These are phyloP conservation scores for Xanthoparmelia taractica DNA, from an alignment of 495 filamentous ascomycete genomes.

Conservation along the genomic window DNA sequence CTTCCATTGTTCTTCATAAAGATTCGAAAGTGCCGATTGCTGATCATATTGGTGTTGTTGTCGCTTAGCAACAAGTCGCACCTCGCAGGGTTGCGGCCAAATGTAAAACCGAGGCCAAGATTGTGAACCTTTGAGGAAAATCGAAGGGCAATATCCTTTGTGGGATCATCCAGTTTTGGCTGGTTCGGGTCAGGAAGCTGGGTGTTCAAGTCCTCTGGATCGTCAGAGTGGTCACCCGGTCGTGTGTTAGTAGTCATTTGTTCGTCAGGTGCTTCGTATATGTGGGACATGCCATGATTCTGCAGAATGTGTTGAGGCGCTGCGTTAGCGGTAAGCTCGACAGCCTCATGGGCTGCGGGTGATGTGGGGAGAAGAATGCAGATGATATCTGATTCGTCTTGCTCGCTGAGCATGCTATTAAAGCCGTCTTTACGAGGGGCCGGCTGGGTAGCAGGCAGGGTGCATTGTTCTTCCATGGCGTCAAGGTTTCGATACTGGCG, in stretches of 20 bases:
- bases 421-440: conserved; percentile 67
- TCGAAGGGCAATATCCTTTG: conserved; percentile 70
- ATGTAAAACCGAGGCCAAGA: conserved; percentile 62
- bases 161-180: conserved; percentile 31
- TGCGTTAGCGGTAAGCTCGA: conserved; percentile 45
- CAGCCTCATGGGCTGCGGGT: conserved; percentile 58
- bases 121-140: conserved; percentile 64
- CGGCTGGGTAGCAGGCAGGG: conserved; percentile 71
- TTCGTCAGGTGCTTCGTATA: conserved; percentile 1
- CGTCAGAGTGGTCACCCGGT: conserved; percentile 26
- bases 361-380: conserved; percentile 81
- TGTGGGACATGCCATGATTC: conserved; percentile 29
- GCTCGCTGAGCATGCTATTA: conserved; percentile 64
- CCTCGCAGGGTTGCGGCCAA: conserved; percentile 63
- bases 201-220: conserved; percentile 28
- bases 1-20: conserved; percentile 69
- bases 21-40: conserved; percentile 88
- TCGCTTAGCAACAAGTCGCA: conserved; percentile 64
- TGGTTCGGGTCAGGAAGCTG: conserved; percentile 31
- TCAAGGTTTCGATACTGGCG: not conserved
- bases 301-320: conserved; percentile 55
- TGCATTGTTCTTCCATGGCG: conserved; percentile 35
- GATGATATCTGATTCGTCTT: conserved; percentile 79
- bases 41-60: conserved; percentile 54
- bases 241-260: conserved; percentile 8